These are phyloP conservation scores for Parafenestella ontariensis DNA, from an alignment of 2,329 filamentous ascomycete species.

Conservation along the genomic window DNA sequence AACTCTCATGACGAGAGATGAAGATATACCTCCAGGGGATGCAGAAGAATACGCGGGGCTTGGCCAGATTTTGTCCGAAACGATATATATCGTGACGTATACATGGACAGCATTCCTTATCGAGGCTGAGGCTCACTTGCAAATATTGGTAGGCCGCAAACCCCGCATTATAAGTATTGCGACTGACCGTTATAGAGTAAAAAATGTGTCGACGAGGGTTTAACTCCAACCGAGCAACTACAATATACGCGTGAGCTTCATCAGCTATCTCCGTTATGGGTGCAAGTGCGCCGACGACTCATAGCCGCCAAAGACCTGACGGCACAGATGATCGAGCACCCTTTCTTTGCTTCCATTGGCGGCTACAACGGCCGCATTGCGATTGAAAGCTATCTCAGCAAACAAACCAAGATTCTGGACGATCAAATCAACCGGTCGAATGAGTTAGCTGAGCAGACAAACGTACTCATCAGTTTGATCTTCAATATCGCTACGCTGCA, in stretches of 20 bases:
- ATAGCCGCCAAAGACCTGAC: conserved; percentile 8
- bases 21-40: neutral
- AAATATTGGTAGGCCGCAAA: conserved; percentile 3
- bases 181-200: conserved; percentile 7
- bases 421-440: conserved; percentile 17
- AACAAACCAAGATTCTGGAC: conserved; percentile 7
- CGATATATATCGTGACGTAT: conserved; percentile 2
- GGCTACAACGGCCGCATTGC: neutral
- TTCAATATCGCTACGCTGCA: conserved; percentile 21
- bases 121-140: conserved; percentile 9
- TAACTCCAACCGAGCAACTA: conserved; percentile 10
- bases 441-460: conserved; percentile 15
- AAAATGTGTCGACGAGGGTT: conserved; percentile 10
- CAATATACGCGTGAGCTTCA: conserved; percentile 14
- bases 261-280: conserved; percentile 15
- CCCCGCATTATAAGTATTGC: neutral
- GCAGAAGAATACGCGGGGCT: conserved; percentile 6
- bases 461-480: conserved; percentile 19
- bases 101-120: conserved; percentile 9
- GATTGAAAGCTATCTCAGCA: neutral
- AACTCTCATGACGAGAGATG: conserved; percentile 4
- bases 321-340: conserved; percentile 11
- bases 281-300: conserved; percentile 11
- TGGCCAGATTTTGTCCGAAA: conserved; percentile 10
- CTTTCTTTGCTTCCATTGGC: neutral